These are phyloP conservation scores for Hypholoma fasciculare DNA, from an alignment of 768 basidiomycete genomes.

Conservation along the genomic window DNA sequence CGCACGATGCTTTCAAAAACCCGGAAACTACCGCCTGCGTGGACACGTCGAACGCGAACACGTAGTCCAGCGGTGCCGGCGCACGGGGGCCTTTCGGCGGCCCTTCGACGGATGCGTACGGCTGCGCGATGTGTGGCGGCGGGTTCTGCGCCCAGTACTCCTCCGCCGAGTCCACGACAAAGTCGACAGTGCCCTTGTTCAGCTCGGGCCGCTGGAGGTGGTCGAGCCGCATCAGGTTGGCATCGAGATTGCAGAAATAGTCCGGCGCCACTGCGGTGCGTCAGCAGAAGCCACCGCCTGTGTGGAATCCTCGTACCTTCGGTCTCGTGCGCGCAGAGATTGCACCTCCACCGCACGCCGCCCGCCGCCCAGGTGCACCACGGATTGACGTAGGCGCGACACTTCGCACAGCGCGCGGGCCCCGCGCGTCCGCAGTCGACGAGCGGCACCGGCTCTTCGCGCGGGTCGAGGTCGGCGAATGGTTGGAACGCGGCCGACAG, in stretches of 20 bases:
- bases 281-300: conserved; percentile 8
- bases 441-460: conserved; percentile 79
- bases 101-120: conserved; percentile 55
- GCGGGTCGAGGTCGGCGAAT: conserved; percentile 76
- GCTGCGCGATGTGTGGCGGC: conserved; percentile 47
- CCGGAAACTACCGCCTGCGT: conserved; percentile 66
- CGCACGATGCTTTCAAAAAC: conserved; percentile 66
- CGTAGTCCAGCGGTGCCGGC: conserved; percentile 68
- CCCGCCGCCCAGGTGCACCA: conserved; percentile 88
- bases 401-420: conserved; percentile 82
- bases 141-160: conserved; percentile 87
- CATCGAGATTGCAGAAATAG: conserved; percentile 85
- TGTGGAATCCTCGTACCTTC: conserved; percentile 58
- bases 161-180: conserved; percentile 59
- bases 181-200: conserved; percentile 90
- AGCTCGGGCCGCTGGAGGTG: conserved; percentile 83
- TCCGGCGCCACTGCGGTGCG: conserved; percentile 61
- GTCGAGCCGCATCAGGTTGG: conserved; percentile 76
- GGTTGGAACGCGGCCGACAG: conserved; percentile 87
- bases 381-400: conserved; percentile 90
- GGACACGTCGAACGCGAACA: conserved; percentile 91
- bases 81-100: conserved; percentile 43
- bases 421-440: conserved; percentile 72
- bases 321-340: conserved; percentile 84
- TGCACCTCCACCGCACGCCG: conserved; percentile 89